These are phyloP conservation scores for Eucalyptus pauciflora DNA, from an alignment of 345 rosid genomes.

Conservation along the genomic window DNA sequence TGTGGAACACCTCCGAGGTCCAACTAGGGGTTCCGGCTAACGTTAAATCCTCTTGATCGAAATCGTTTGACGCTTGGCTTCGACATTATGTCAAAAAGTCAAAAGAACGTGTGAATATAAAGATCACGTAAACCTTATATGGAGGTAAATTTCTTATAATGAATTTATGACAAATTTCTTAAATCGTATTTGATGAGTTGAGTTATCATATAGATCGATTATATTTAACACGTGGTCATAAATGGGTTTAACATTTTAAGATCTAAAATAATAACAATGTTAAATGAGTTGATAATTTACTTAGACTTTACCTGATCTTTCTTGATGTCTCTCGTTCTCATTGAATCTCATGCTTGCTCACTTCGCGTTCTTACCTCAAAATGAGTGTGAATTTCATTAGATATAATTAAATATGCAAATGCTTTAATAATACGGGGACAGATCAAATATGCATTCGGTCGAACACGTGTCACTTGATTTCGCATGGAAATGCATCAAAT, in stretches of 20 bases:
- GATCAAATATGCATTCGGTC: rapidly evolving
- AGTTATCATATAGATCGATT: rapidly evolving
- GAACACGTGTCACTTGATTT: too few species aligned
- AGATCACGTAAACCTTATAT: neutral
- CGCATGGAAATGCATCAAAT: neutral
- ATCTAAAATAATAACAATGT: too few species aligned
- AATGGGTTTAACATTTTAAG: too few species aligned
- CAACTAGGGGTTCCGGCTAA: too few species aligned
- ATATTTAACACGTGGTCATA: too few species aligned
- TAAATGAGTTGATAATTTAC: too few species aligned
- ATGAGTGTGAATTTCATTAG: too few species aligned
- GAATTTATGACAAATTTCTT: neutral
- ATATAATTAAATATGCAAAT: too few species aligned
- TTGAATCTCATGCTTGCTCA: rapidly evolving
- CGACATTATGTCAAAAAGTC: rapidly evolving
- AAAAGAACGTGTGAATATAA: neutral
- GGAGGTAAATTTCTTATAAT: rapidly evolving
- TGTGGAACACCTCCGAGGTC: neutral
- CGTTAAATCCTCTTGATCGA: too few species aligned
- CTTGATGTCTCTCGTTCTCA: rapidly evolving
- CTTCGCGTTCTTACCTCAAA: rapidly evolving
- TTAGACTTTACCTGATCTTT: too few species aligned
- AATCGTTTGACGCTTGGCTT: neutral
- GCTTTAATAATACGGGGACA: rapidly evolving
- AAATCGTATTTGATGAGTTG: rapidly evolving